Conservation (phyloP, 768 basidiomycete genomes). For the Epithele typhae region DNA sequence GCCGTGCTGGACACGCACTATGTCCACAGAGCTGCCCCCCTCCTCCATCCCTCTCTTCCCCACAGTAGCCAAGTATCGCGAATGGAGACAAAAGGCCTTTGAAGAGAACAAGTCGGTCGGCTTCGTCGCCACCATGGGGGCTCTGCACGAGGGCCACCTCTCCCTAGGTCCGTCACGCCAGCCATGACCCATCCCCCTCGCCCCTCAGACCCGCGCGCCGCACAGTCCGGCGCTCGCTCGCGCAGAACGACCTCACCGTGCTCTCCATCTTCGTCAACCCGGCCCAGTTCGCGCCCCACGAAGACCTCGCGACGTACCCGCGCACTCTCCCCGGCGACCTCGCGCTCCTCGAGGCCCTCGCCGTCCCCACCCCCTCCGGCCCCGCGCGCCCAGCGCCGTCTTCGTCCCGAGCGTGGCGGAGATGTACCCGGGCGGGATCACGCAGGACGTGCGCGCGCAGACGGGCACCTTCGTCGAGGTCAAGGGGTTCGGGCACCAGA, state of each 20-base stretch:
- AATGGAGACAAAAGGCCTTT: slow-evolving; percentile 71
- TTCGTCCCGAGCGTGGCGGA: slow-evolving; percentile 77
- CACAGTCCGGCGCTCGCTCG: slow-evolving; percentile 72
- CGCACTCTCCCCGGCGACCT: slow-evolving; percentile 80
- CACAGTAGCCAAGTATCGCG: slow-evolving; percentile 55
- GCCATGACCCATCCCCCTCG: background rate
- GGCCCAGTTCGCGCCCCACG: slow-evolving; percentile 93
- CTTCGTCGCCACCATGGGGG: slow-evolving; percentile 98
- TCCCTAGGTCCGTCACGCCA: slow-evolving; percentile 59
- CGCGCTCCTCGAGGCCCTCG: slow-evolving; percentile 43
- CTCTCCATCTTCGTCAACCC: slow-evolving; percentile 98
- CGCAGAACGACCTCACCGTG: slow-evolving; percentile 80
- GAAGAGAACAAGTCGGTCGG: slow-evolving; percentile 68
- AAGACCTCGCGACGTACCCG: slow-evolving; percentile 90
- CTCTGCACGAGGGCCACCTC: slow-evolving; percentile 90
- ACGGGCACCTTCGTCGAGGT: slow-evolving; percentile 91
- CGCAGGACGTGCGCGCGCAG: slow-evolving; percentile 68
- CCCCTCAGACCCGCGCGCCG: background rate
- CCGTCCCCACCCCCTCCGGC: slow-evolving; percentile 13
- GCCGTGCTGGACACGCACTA: background rate
- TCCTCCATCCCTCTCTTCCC: slow-evolving; percentile 47
- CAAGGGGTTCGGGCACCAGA: slow-evolving; percentile 84
- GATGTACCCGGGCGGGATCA: slow-evolving; percentile 93
- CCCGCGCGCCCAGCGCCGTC: slow-evolving; percentile 56
- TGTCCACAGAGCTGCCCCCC: slow-evolving; percentile 20